Evolutionary conservation across 768 basidiomycete species (phyloP), one percentile per base, ranked within the genome.

Genomic region (Boletus huronensis): DNA sequence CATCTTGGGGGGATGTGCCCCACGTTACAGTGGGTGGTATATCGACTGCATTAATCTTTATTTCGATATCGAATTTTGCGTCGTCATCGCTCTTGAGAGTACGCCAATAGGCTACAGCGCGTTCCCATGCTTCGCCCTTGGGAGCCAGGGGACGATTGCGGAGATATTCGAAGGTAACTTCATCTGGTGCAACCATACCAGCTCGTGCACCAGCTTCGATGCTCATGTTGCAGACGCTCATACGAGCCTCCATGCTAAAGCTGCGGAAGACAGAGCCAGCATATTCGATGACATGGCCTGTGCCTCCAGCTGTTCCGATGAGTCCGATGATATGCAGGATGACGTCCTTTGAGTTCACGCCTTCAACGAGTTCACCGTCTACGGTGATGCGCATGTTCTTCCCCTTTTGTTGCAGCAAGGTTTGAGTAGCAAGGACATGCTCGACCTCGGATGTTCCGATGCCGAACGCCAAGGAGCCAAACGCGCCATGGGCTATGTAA

Each of bases 371-470:
- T 32, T 83, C 79, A 55, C 93, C 93, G 49, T 95, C 86, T 58
- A 95, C 90, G 44, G 83, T 85, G 63, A 95, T 89, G 42, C 89
- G 85, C 91, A 95, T 93, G 74, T 94, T 95, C 75, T 93, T 93
- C 52, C 83, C 82, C 72, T 93, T 93, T 67, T 80, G 84, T 73
- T 95, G 93, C 58, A 91, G 75, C 21, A 95, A 77, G 46, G 90
- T 92, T 71, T 95, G 93, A 8, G 93, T 95, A 14, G 93, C 93
- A 45, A 95, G 85, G 59, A 94, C 93, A 68, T 95, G 93, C 67
- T 95, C 93, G 63, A 95, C 93, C 67, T 95, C 92, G 47, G 91
- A 93, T 13, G 93, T 95, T 38, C 93, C 93, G 63, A 95, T 94
- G 56, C 93, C 93, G 64, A 94, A 95, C 0, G 93, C 93, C 57